These are phyloP conservation scores for Holtermannia corniformis DNA, from an alignment of 768 basidiomycete species.

Conservation along the genomic window DNA sequence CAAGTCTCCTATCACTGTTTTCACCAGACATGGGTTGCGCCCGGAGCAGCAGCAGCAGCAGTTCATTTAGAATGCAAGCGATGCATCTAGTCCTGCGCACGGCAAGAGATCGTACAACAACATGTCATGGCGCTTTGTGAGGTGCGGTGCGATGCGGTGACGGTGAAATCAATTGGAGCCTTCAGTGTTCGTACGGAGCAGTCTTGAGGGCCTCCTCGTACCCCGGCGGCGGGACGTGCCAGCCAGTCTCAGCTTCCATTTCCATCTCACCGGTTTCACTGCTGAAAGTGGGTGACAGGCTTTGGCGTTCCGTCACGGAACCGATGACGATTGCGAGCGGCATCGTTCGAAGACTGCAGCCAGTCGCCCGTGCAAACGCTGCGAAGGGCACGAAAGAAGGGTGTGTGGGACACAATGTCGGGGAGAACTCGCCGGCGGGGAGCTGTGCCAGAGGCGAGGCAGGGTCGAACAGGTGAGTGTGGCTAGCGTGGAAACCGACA, in stretches of 20 bases:
- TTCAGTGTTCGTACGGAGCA: constrained; percentile 26
- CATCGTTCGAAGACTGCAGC: constrained; percentile 18
- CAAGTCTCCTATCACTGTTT: too few relatives aligned
- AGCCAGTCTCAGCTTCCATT: constrained; percentile 27
- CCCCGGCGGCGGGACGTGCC: constrained; percentile 31
- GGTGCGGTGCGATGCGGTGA: too few relatives aligned
- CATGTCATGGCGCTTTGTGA: too few relatives aligned
- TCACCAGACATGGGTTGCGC: too few relatives aligned
- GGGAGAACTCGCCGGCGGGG: constrained; percentile 4
- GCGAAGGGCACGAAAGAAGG: constrained; percentile 7
- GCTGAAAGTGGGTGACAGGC: constrained; percentile 20
- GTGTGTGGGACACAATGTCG: constrained; percentile 1
- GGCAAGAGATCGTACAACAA: too few relatives aligned
- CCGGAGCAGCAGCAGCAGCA: too few relatives aligned
- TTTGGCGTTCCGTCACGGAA: constrained; percentile 26
- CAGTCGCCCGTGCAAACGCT: constrained; percentile 15
- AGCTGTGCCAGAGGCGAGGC: constrained; percentile 1
- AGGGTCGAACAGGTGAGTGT: background rate
- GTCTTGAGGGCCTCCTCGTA: constrained; percentile 23
- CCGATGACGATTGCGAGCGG: constrained; percentile 31
- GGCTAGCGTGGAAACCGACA: constrained; percentile 20
- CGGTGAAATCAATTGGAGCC: too few relatives aligned
- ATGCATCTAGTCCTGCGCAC: too few relatives aligned
- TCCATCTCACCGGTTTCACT: constrained; percentile 14
- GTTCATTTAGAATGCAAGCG: too few relatives aligned